Conservation (phyloP, 2,329 filamentous ascomycete genomes). For the Pseudogymnoascus sp. region DNA sequence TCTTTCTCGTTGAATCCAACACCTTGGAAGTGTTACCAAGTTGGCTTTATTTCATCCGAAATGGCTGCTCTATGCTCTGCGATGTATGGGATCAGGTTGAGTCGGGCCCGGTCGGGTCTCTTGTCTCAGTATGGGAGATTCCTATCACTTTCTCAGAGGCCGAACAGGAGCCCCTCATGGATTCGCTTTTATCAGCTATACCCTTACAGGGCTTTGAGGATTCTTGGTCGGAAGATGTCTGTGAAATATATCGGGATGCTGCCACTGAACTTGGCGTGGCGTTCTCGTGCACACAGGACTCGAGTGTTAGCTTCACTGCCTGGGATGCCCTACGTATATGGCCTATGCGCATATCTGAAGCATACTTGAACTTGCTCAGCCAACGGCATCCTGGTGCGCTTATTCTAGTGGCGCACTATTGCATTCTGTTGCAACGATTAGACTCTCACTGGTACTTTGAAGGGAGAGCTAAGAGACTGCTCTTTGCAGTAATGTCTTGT, state of each 20-base stretch:
- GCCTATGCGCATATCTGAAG: slow-evolving; percentile 16
- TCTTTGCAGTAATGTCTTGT: neutral
- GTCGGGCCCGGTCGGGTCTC: slow-evolving; percentile 12
- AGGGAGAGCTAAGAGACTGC: slow-evolving; percentile 13
- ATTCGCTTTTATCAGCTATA: slow-evolving; percentile 10
- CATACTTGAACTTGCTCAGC: slow-evolving; percentile 16
- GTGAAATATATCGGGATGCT: slow-evolving; percentile 12
- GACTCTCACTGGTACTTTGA: slow-evolving; percentile 20
- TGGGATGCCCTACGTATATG: slow-evolving; percentile 20
- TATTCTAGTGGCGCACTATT: slow-evolving; percentile 21
- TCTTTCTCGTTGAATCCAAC: slow-evolving; percentile 12
- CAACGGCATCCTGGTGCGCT: slow-evolving; percentile 16
- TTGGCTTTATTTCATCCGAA: slow-evolving; percentile 19
- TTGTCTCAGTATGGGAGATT: slow-evolving; percentile 15
- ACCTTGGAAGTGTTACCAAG: slow-evolving; percentile 12
- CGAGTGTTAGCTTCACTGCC: slow-evolving; percentile 13
- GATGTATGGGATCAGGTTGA: slow-evolving; percentile 16
- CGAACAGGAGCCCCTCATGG: neutral
- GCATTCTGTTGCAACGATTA: slow-evolving; percentile 18
- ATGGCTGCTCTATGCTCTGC: slow-evolving; percentile 18
- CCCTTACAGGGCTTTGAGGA: slow-evolving; percentile 7
- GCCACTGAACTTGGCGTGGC: slow-evolving; percentile 15
- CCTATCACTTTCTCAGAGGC: slow-evolving; percentile 12
- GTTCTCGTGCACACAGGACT: slow-evolving; percentile 13
- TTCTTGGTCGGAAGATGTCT: slow-evolving; percentile 12